phyloP scores from a whole-genome alignment of 805 yeast genomes.

The Cyberlindnera euphorbiae region DNA sequence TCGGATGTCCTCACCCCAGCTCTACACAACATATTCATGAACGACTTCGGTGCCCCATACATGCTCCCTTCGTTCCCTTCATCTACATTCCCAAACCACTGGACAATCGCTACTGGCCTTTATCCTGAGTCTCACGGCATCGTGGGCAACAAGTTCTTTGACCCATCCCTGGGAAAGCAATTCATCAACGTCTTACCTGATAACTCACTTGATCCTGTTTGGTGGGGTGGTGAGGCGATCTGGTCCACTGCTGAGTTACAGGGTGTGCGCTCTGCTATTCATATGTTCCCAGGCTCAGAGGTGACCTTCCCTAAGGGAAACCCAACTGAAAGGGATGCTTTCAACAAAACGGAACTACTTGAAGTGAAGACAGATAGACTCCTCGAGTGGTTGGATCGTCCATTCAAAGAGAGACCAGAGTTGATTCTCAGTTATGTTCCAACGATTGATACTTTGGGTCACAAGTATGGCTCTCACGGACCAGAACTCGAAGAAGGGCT shows the following conservation, averaged over 20 bases:
- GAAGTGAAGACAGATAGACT: conserved; percentile 54
- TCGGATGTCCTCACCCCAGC: conserved; percentile 64
- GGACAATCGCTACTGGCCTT: conserved; percentile 85
- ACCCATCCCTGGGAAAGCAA: conserved; percentile 46
- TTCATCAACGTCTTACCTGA: conserved; percentile 61
- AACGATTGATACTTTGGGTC: conserved; percentile 76
- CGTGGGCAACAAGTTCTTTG: conserved; percentile 76
- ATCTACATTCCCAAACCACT: conserved; percentile 87
- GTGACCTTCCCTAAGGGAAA: conserved; percentile 49
- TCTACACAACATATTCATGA: conserved; percentile 49
- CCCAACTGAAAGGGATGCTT: conserved; percentile 53
- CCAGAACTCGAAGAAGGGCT: conserved; percentile 49
- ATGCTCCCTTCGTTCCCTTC: conserved; percentile 88
- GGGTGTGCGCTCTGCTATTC: conserved; percentile 66
- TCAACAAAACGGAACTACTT: conserved; percentile 58
- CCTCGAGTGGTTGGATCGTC: conserved; percentile 61
- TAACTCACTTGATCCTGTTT: conserved; percentile 47
- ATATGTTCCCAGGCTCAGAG: conserved; percentile 97
- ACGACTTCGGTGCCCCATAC: conserved; percentile 65
- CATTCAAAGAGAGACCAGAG: conserved; percentile 59
- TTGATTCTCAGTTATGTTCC: conserved; percentile 76
- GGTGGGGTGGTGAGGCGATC: conserved; percentile 90
- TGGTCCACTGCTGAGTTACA: conserved; percentile 74
- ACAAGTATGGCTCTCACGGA: conserved; percentile 65
- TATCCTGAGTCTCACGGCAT: conserved; percentile 84